These are phyloP conservation scores for Trametes punicea DNA, from an alignment of 768 basidiomycete genomes.

Conservation along the genomic window DNA sequence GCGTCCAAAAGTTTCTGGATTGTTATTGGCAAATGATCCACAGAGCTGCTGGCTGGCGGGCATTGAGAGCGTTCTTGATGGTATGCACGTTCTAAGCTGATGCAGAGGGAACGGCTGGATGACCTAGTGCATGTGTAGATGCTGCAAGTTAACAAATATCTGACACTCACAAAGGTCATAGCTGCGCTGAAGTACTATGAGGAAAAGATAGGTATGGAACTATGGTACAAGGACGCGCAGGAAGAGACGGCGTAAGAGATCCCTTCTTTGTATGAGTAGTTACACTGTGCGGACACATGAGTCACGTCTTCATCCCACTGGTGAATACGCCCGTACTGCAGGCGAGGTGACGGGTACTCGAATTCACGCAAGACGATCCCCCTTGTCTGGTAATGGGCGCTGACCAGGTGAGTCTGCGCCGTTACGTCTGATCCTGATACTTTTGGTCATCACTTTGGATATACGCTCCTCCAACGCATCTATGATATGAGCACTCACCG, in stretches of 20 bases:
- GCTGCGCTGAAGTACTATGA: conserved; percentile 55
- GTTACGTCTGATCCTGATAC: too few species aligned
- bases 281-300: neutral
- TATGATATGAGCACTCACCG: too few species aligned
- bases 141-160: conserved; percentile 50
- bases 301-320: too few species aligned
- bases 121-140: conserved; percentile 42
- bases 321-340: too few species aligned
- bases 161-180: conserved; percentile 49
- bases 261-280: neutral
- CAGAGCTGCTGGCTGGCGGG: conserved; percentile 63
- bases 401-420: too few species aligned
- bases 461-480: too few species aligned
- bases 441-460: too few species aligned
- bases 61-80: conserved; percentile 58
- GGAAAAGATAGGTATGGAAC: conserved; percentile 44
- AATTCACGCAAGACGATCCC: too few species aligned
- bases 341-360: too few species aligned
- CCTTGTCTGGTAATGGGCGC: too few species aligned
- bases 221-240: conserved; percentile 33
- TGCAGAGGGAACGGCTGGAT: neutral
- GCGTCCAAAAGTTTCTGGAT: conserved; percentile 51
- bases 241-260: neutral
- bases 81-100: conserved; percentile 35
- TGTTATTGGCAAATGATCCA: conserved; percentile 67